phyloP scores from a whole-genome alignment of 2,329 filamentous ascomycete genomes.

The Rachicladosporium sp. region DNA sequence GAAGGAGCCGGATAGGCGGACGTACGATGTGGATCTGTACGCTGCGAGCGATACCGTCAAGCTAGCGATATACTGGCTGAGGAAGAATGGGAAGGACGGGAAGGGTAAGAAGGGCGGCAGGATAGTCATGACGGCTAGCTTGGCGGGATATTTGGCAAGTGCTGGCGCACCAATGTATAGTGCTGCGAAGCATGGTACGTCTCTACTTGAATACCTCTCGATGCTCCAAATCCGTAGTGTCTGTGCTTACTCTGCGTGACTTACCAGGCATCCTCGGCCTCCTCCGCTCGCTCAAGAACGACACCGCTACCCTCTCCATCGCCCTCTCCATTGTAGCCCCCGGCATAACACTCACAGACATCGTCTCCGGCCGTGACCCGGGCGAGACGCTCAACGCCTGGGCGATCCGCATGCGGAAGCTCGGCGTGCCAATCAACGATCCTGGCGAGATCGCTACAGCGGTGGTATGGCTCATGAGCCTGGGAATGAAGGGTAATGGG shows the following conservation, averaged over 20 bases:
- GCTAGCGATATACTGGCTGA: constrained; percentile 36
- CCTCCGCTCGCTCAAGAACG: constrained; percentile 38
- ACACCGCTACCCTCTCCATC: constrained; percentile 34
- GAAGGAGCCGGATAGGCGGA: constrained; percentile 34
- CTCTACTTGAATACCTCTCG: not conserved
- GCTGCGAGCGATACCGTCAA: constrained; percentile 36
- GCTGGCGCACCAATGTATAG: constrained; percentile 37
- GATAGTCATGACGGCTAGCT: constrained; percentile 36
- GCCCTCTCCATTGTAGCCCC: constrained; percentile 37
- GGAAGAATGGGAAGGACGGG: constrained; percentile 24
- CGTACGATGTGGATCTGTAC: constrained; percentile 35
- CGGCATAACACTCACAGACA: constrained; percentile 37
- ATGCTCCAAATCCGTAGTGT: not conserved
- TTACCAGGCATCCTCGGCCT: constrained; percentile 32
- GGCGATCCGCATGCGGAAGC: constrained; percentile 30
- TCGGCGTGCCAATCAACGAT: constrained; percentile 37
- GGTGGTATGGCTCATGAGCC: constrained; percentile 34
- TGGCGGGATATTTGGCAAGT: constrained; percentile 38
- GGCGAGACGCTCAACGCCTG: constrained; percentile 27
- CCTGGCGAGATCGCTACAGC: constrained; percentile 32
- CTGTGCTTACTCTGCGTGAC: not conserved
- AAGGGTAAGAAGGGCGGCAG: constrained; percentile 28
- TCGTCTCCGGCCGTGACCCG: constrained; percentile 25
- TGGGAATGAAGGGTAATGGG: constrained; percentile 33
- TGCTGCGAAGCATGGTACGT: constrained; percentile 35